Evolutionary conservation across 306 rosid genomes (phyloP).

Genomic region (Lathyrus aphaca): DNA sequence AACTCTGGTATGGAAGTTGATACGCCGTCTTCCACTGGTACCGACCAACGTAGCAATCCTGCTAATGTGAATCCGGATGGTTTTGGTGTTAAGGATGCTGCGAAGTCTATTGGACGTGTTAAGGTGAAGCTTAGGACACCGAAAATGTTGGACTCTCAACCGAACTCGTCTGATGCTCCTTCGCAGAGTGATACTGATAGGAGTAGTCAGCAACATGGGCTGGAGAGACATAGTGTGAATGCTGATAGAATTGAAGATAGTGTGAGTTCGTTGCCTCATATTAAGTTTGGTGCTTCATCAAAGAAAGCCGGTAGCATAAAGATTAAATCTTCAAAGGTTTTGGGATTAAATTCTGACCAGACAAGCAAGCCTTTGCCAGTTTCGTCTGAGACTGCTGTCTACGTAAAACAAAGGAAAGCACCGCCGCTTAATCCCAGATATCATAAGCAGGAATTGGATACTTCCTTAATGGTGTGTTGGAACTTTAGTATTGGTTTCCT

Average conservation of each 20-base stretch:
- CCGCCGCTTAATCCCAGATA: conserved; percentile 49
- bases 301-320: conserved; percentile 75
- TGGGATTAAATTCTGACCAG: conserved; percentile 58
- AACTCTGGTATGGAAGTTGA: conserved; percentile 78
- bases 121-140: conserved; percentile 85
- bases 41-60: conserved; percentile 67
- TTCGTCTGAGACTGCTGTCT: conserved; percentile 42
- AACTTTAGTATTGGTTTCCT: conserved; percentile 25
- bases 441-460: conserved; percentile 72
- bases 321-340: conserved; percentile 71
- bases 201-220: conserved; percentile 75
- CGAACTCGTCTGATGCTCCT: conserved; percentile 71
- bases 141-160: conserved; percentile 66
- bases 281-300: conserved; percentile 40
- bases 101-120: conserved; percentile 72
- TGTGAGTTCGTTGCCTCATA: conserved; percentile 66
- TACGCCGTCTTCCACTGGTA: conserved; percentile 81
- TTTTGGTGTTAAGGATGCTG: conserved; percentile 53
- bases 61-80: conserved; percentile 70
- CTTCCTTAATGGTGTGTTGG: conserved; percentile 65
- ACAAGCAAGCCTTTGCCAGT: conserved; percentile 37
- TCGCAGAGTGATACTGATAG: conserved; percentile 84
- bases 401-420: conserved; percentile 49
- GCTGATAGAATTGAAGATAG: conserved; percentile 75
- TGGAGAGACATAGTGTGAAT: conserved; percentile 54